Conservation (phyloP, 371 early-diverging fungal genomes). For the Mortierella sp. region DNA sequence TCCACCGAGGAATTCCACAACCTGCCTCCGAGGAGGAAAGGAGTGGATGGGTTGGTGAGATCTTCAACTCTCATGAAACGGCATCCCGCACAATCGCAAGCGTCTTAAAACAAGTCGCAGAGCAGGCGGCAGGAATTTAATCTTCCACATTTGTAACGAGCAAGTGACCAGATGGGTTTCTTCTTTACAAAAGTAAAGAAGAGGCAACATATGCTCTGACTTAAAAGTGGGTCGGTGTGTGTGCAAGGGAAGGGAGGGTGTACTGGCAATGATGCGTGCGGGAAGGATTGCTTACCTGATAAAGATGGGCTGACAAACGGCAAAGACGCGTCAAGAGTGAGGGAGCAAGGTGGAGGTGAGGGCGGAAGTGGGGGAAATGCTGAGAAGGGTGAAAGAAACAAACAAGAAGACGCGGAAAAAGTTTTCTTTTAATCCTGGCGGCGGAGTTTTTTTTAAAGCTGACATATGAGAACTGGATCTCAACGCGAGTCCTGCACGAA, state of each 20-base stretch:
- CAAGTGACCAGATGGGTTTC: constrained; percentile 48
- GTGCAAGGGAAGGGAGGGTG: background rate
- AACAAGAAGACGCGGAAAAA: constrained; percentile 6
- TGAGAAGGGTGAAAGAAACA: constrained; percentile 12
- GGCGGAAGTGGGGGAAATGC: background rate
- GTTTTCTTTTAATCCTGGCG: background rate
- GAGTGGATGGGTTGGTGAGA: constrained; percentile 38
- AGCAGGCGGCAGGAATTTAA: constrained; percentile 57
- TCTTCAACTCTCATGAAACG: constrained; percentile 60
- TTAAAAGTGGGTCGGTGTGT: constrained; percentile 50
- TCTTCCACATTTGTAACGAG: constrained; percentile 61
- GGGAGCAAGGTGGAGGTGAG: background rate
- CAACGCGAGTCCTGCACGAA: background rate
- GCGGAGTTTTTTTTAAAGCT: background rate
- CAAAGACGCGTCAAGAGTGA: background rate
- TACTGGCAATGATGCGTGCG: background rate
- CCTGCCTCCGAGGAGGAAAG: background rate
- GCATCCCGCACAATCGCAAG: constrained; percentile 57
- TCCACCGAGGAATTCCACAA: constrained; percentile 25
- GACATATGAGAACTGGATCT: background rate
- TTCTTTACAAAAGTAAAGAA: background rate
- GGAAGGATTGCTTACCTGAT: constrained; percentile 1
- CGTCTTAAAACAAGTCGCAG: constrained; percentile 58
- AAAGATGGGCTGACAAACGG: background rate
- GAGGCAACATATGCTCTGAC: constrained; percentile 59